A percentile compares a stretch with the other conserved stretches of the same genome.
phyloP scores from a whole-genome alignment of 768 basidiomycete genomes.

The Tremella mesenterica region DNA sequence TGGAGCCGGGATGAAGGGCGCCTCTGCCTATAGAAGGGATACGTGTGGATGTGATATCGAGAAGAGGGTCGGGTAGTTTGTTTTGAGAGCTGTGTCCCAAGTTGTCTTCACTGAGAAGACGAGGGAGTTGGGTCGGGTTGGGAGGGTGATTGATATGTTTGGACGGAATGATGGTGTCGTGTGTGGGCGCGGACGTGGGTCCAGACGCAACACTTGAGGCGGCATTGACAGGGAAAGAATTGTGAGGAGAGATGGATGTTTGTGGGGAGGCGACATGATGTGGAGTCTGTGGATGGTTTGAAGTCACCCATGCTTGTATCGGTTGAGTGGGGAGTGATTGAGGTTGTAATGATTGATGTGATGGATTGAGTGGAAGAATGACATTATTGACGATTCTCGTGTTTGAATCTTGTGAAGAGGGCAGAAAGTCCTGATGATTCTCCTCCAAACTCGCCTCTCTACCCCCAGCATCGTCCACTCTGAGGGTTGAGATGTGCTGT shows the following conservation, averaged over 20 bases:
- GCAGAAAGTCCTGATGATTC: no score
- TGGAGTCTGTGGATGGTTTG: not conserved
- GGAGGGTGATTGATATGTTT: not conserved
- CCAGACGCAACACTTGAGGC: not conserved
- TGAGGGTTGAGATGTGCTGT: no score
- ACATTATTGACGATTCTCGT: not conserved
- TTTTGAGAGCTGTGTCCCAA: no score
- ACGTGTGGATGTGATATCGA: slow-evolving; percentile 30
- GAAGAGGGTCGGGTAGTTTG: slow-evolving; percentile 34
- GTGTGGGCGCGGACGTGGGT: not conserved
- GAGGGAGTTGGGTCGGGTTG: not conserved
- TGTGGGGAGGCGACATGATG: not conserved
- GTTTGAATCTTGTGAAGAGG: no score
- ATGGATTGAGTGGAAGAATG: not conserved
- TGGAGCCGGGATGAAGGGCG: slow-evolving; percentile 67
- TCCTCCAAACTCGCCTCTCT: not conserved
- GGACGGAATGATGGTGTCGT: no score
- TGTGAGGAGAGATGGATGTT: not conserved
- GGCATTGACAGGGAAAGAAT: not conserved
- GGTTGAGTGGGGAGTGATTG: slow-evolving; percentile 29
- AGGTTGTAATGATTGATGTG: not conserved
- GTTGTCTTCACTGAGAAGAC: not conserved
- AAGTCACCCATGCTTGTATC: slow-evolving; percentile 24
- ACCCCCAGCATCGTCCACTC: not conserved
- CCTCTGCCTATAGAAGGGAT: slow-evolving; percentile 33